Evolutionary conservation across 345 rosid species (phyloP).

Genomic region (Kandelia obovata): DNA sequence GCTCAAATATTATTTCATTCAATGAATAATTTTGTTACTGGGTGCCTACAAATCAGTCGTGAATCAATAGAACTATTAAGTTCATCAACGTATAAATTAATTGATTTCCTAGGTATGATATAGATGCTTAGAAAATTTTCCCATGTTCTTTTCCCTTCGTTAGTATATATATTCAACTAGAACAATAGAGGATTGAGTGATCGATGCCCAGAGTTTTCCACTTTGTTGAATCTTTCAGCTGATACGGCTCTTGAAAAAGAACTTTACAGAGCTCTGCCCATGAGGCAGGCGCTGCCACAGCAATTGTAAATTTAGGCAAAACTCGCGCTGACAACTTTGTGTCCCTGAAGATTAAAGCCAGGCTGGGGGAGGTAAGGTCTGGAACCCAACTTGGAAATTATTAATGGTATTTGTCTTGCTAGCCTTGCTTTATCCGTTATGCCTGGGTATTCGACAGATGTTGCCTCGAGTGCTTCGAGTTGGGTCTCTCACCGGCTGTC

Average conservation of each 20-base stretch:
- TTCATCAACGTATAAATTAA: too few species aligned
- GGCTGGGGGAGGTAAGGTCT: slow-evolving; percentile 73
- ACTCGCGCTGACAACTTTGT: slow-evolving; percentile 82
- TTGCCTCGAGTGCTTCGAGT: slow-evolving; percentile 63
- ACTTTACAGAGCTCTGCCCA: slow-evolving; percentile 65
- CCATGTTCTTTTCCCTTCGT: background rate
- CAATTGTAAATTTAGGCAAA: slow-evolving; percentile 68
- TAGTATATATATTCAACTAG: background rate
- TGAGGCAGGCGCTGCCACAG: slow-evolving; percentile 80
- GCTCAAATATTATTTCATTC: too few species aligned
- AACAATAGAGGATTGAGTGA: background rate
- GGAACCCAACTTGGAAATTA: background rate
- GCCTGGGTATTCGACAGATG: slow-evolving; percentile 43
- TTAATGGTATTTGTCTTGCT: background rate
- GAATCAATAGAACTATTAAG: too few species aligned
- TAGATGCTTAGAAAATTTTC: background rate
- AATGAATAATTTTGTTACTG: too few species aligned
- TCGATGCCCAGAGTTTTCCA: background rate
- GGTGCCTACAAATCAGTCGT: too few species aligned
- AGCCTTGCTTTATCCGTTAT: slow-evolving; percentile 6
- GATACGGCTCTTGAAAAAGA: slow-evolving; percentile 13
- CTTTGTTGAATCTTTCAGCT: slow-evolving; percentile 5
- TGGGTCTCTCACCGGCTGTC: slow-evolving; percentile 69
- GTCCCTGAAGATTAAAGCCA: slow-evolving; percentile 70
- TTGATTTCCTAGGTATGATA: background rate